These are phyloP conservation scores for Zarea fungicola DNA, from an alignment of 2,329 filamentous ascomycete species.

Conservation along the genomic window DNA sequence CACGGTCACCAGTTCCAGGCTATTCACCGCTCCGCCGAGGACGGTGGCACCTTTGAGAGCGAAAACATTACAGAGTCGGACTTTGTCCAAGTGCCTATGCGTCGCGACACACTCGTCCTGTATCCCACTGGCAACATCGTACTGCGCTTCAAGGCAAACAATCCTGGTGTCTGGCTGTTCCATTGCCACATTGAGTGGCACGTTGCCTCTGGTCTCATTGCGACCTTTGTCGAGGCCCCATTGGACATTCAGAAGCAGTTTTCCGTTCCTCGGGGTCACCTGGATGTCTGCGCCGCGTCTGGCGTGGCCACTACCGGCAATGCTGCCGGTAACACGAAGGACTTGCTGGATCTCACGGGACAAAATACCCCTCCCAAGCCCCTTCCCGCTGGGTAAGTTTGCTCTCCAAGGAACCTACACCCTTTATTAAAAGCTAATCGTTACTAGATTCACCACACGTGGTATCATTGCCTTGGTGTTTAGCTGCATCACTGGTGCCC, in stretches of 20 bases:
- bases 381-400: constrained; percentile 57
- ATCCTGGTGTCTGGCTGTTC: constrained; percentile 66
- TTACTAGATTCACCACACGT: constrained; percentile 54
- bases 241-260: constrained; percentile 55
- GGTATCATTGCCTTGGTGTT: constrained; percentile 73
- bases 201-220: constrained; percentile 59
- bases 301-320: constrained; percentile 57
- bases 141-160: constrained; percentile 61
- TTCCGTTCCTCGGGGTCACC: constrained; percentile 54
- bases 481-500: constrained; percentile 60
- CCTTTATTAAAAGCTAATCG: not conserved
- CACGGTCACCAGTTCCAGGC: constrained; percentile 74
- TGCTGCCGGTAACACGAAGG: constrained; percentile 63
- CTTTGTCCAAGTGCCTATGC: constrained; percentile 54
- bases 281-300: constrained; percentile 51
- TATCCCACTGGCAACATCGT: constrained; percentile 63
- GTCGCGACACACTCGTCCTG: constrained; percentile 64
- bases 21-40: constrained; percentile 53
- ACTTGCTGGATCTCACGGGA: constrained; percentile 59
- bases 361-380: constrained; percentile 50
- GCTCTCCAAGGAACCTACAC: too few relatives aligned
- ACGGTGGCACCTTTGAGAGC: constrained; percentile 50
- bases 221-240: constrained; percentile 60
- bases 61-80: constrained; percentile 37
- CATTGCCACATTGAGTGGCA: constrained; percentile 84